Evolutionary conservation across 2,329 filamentous ascomycete species (phyloP).

Genomic region (Sporothrix protearum): DNA sequence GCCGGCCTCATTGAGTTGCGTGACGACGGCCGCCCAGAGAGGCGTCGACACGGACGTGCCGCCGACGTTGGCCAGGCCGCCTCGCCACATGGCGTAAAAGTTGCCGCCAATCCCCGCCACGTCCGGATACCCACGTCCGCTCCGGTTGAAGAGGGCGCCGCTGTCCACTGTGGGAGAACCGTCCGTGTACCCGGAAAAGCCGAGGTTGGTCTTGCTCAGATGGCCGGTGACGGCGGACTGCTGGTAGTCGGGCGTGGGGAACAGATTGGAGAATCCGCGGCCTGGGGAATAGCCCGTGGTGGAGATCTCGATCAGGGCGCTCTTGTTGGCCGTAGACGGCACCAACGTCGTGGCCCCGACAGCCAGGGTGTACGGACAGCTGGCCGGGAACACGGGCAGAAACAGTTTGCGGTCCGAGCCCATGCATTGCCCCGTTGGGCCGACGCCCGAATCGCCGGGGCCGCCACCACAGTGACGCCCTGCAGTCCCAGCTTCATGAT

Average conservation of each 20-base stretch:
- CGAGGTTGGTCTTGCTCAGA: constrained; percentile 32
- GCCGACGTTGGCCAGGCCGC: constrained; percentile 37
- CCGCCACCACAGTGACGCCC: constrained; percentile 47
- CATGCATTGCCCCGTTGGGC: constrained; percentile 31
- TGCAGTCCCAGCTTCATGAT: constrained; percentile 52
- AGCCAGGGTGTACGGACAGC: constrained; percentile 48
- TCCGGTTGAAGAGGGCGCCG: constrained; percentile 28
- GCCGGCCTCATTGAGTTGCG: constrained; percentile 61
- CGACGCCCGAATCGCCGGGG: constrained; percentile 47
- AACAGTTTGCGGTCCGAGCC: constrained; percentile 29
- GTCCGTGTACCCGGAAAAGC: constrained; percentile 18
- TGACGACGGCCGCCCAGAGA: constrained; percentile 54
- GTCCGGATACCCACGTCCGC: constrained; percentile 33
- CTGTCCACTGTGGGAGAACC: background rate
- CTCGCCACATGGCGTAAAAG: constrained; percentile 32
- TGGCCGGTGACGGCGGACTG: constrained; percentile 40
- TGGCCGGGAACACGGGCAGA: constrained; percentile 26
- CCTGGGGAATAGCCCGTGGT: constrained; percentile 36
- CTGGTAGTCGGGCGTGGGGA: constrained; percentile 44
- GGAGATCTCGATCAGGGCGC: constrained; percentile 26
- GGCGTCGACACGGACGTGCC: constrained; percentile 57
- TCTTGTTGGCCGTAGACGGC: constrained; percentile 13
- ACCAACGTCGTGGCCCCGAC: constrained; percentile 51
- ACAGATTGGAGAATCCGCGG: constrained; percentile 47
- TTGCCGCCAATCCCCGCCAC: constrained; percentile 32